Conservation (phyloP, 1,284 basidiomycete species). For the Exobasidium cylindrosporum region DNA sequence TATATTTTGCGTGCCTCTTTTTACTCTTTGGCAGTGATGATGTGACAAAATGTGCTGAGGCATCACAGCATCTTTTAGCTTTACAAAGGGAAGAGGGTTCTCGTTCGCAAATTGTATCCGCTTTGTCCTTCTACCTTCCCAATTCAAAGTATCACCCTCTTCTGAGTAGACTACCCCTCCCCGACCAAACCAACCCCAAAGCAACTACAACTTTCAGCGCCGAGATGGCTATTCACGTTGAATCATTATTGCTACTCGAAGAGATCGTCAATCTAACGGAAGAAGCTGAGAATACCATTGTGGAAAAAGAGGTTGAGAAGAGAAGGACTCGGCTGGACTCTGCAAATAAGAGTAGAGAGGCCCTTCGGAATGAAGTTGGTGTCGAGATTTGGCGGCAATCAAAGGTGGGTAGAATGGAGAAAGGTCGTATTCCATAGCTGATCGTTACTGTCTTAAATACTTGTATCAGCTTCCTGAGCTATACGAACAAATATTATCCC, state of each 20-base stretch:
- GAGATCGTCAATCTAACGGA: slow-evolving; percentile 40
- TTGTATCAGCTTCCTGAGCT: slow-evolving; percentile 35
- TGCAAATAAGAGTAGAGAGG: slow-evolving; percentile 37
- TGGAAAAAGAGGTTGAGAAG: slow-evolving; percentile 41
- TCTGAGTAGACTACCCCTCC: slow-evolving; percentile 68
- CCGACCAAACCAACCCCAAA: slow-evolving; percentile 71
- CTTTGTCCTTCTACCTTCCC: slow-evolving; percentile 70
- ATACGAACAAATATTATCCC: slow-evolving; percentile 42
- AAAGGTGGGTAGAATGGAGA: neutral
- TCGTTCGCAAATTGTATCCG: slow-evolving; percentile 61
- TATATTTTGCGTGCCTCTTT: slow-evolving; percentile 57
- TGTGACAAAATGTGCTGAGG: slow-evolving; percentile 72
- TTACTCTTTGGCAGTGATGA: slow-evolving; percentile 65
- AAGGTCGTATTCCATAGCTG: neutral
- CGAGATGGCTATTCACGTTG: slow-evolving; percentile 69
- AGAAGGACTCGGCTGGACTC: slow-evolving; percentile 42
- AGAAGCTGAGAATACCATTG: slow-evolving; percentile 33
- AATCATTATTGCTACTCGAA: slow-evolving; percentile 33
- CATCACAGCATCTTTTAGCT: slow-evolving; percentile 72
- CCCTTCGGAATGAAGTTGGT: slow-evolving; percentile 31
- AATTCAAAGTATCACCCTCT: slow-evolving; percentile 68
- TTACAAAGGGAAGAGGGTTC: slow-evolving; percentile 66
- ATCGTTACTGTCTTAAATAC: slow-evolving; percentile 7
- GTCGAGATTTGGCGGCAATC: slow-evolving; percentile 26
- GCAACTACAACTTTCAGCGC: slow-evolving; percentile 57